phyloP scores from a whole-genome alignment of 805 yeast genomes.

The Pichia thaimueangensis region DNA sequence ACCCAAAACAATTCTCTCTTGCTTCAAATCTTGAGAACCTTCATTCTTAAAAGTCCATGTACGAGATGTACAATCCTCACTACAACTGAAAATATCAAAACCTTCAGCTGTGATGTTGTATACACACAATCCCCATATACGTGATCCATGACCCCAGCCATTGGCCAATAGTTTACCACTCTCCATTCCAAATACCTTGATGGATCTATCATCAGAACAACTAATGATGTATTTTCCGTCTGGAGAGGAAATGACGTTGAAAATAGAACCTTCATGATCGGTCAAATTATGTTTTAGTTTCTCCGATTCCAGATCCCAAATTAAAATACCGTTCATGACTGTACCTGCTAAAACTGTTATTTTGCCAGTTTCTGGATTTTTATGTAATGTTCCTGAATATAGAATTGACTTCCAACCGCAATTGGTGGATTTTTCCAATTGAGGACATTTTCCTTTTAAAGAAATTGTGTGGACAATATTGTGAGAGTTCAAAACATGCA shows the following conservation, averaged over 20 bases:
- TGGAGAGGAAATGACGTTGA: conserved; percentile 61
- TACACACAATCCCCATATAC: conserved; percentile 82
- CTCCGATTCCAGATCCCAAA: conserved; percentile 57
- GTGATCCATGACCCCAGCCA: conserved; percentile 96
- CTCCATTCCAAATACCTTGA: conserved; percentile 62
- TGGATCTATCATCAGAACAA: conserved; percentile 92
- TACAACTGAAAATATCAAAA: conserved; percentile 50
- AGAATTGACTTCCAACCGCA: conserved; percentile 74
- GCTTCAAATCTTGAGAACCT: conserved; percentile 30
- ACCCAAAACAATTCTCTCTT: conserved; percentile 48
- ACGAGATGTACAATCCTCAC: conserved; percentile 85
- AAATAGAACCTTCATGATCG: conserved; percentile 89
- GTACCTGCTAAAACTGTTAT: conserved; percentile 82
- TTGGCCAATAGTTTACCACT: conserved; percentile 57
- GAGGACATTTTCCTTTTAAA: conserved; percentile 14
- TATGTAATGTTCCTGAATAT: conserved; percentile 75
- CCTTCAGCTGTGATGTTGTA: conserved; percentile 25
- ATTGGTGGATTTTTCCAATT: conserved; percentile 30
- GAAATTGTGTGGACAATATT: conserved; percentile 47
- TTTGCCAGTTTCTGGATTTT: conserved; percentile 29
- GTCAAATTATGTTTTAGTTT: conserved; percentile 47
- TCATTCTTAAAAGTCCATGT: conserved; percentile 52
- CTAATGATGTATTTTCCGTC: conserved; percentile 55
- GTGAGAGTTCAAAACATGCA: conserved; percentile 71
- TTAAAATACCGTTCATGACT: conserved; percentile 77